Evolutionary conservation across 768 basidiomycete species (phyloP).

Genomic region (Inosperma sp.): DNA sequence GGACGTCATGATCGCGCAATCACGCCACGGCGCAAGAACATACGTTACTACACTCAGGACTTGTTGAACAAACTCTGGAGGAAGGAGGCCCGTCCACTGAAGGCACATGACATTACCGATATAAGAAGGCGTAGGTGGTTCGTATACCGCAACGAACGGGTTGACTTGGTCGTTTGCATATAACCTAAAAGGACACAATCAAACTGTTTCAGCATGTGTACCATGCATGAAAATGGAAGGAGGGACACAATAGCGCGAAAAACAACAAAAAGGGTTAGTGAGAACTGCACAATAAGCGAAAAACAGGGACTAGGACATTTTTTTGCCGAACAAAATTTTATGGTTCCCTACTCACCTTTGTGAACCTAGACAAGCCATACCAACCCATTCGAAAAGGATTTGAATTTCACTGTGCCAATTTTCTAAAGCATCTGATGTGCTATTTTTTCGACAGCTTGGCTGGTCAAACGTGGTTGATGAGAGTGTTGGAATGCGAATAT

Average conservation of each 20-base stretch:
- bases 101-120: conserved; percentile 49
- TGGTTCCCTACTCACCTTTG: conserved; percentile 45
- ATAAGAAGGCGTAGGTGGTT: conserved; percentile 41
- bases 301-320: not conserved
- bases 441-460: conserved; percentile 1
- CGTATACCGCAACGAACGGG: conserved; percentile 66
- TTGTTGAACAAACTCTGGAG: conserved; percentile 47
- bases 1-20: no score
- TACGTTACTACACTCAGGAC: conserved; percentile 46
- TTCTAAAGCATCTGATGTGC: conserved; percentile 35
- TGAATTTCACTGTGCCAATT: conserved; percentile 47
- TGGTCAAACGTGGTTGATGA: conserved; percentile 20
- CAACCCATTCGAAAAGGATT: conserved; percentile 67
- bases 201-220: conserved; percentile 4
- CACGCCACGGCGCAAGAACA: no score
- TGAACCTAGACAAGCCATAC: conserved; percentile 61
- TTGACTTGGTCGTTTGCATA: conserved; percentile 59
- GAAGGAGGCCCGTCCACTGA: conserved; percentile 57
- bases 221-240: not conserved
- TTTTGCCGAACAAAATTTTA: not conserved
- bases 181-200: conserved; percentile 37
- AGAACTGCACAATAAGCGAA: not conserved
- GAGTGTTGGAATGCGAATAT: conserved; percentile 41
- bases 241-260: not conserved
- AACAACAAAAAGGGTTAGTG: not conserved